Conservation (phyloP, 2,329 filamentous ascomycete species). For the Pezicula rhizophila region DNA sequence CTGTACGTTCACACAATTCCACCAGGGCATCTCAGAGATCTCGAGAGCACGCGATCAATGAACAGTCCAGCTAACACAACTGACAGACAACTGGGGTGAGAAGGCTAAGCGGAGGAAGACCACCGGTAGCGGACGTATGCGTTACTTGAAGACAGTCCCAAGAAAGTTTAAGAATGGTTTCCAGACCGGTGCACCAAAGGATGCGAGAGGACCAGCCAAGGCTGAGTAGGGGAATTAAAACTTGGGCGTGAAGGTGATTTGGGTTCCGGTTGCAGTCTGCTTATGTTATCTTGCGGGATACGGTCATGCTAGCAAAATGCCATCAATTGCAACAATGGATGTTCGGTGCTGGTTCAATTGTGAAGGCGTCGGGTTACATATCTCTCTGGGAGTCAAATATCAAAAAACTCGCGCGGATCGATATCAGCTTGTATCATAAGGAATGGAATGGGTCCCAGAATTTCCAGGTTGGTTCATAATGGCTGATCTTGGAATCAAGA, state of each 20-base stretch:
- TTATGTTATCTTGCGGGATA: constrained; percentile 23
- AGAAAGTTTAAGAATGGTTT: constrained; percentile 98
- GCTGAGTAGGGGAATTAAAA: constrained; percentile 31
- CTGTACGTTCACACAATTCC: constrained; percentile 65
- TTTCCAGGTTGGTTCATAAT: neutral
- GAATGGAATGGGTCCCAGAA: neutral
- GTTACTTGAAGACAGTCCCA: constrained; percentile 86
- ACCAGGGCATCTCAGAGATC: constrained; percentile 31
- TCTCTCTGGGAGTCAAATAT: constrained; percentile 5
- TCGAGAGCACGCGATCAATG: constrained; percentile 59
- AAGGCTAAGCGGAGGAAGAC: constrained; percentile 99
- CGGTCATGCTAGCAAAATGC: constrained; percentile 28
- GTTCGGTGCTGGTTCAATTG: constrained; percentile 12
- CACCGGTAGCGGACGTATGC: constrained; percentile 92
- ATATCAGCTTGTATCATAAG: constrained; percentile 1
- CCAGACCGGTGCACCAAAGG: constrained; percentile 83
- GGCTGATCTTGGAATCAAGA: neutral
- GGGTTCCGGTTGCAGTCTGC: constrained; percentile 25
- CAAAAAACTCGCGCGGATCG: constrained; percentile 1
- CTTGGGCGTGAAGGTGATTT: constrained; percentile 27
- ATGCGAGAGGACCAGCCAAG: constrained; percentile 59
- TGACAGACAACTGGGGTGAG: constrained; percentile 98
- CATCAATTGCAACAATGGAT: constrained; percentile 24
- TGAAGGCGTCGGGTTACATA: constrained; percentile 1
- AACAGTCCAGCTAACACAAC: constrained; percentile 62